Evolutionary conservation across 805 yeast species (phyloP), one percentile per base, ranked within the genome.

Genomic region (Sugiyamaella americana): DNA sequence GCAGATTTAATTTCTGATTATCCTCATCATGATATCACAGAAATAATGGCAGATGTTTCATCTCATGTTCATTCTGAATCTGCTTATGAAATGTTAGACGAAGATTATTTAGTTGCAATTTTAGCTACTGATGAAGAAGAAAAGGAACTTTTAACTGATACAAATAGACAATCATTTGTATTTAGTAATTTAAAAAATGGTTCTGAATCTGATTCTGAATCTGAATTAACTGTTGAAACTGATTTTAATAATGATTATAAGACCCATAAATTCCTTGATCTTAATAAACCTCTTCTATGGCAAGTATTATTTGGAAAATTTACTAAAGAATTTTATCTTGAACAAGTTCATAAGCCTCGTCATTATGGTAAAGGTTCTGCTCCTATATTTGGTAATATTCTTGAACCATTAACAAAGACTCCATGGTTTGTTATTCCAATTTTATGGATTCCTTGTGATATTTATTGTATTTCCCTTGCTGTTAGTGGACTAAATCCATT

Each of bases 301-400:
- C 98, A 93, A 70, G 86, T 93, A 40, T 67, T 87, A 47, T 72
- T 76, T 51, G 80, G 88, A 37, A 74, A 76, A 30, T 93, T 88
- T 73, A 62, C 84, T 37, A 91, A 86, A 63, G 94, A 87, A 37
- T 91, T 93, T 60, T 93, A 93, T 65, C 73, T 93, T 61, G 96
- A 88, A 63, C 97, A 93, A 68, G 93, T 93, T 37, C 98, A 93
- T 66, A 80, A 97, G 67, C 98, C 98, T 45, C 82, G 98, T 63
- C 98, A 93, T 66, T 93, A 89, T 63, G 98, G 98, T 54, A 82
- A 88, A 63, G 97, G 96, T 8, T 87, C 96, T 2, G 98, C 98
- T 10, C 96, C 89, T 4, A 64, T 93, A 46, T 93, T 93, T 66
- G 98, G 98, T 41, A 88, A 89, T 67, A 85, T 91, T 65, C 70